Evolutionary conservation across 495 filamentous ascomycete species (phyloP).

Genomic region (Talaromyces adpressus): DNA sequence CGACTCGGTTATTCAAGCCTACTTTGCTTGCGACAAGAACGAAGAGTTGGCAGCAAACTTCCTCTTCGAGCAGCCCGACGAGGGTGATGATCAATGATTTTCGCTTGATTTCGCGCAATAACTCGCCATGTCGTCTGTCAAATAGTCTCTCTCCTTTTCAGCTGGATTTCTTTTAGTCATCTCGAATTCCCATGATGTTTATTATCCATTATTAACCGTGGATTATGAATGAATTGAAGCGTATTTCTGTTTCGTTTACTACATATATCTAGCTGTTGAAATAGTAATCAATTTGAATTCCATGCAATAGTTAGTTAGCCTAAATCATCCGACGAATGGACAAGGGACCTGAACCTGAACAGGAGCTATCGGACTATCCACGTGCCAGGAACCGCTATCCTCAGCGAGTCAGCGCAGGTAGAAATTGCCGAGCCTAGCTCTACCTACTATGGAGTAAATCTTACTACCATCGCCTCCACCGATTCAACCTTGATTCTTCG

Average conservation of each 20-base stretch:
- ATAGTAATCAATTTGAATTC: neutral
- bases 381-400: neutral
- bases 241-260: slow-evolving; percentile 2
- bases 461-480: neutral
- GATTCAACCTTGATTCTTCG: neutral
- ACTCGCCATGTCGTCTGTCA: neutral
- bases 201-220: slow-evolving; percentile 3
- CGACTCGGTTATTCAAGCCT: slow-evolving; percentile 93
- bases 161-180: neutral
- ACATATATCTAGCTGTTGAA: neutral
- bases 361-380: neutral
- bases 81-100: slow-evolving; percentile 56
- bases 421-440: neutral
- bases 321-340: neutral
- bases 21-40: slow-evolving; percentile 99
- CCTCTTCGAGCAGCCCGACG: slow-evolving; percentile 92
- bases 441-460: neutral
- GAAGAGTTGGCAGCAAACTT: slow-evolving; percentile 97
- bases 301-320: neutral
- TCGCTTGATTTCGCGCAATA: neutral
- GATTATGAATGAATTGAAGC: slow-evolving; percentile 3
- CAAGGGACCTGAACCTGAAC: neutral
- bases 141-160: neutral
- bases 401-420: neutral
- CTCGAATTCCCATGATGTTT: slow-evolving; percentile 1